A percentile compares a stretch with the other conserved stretches of the same genome.
Conservation (phyloP, 768 basidiomycete genomes). For the Lactifluus piperatus region DNA sequence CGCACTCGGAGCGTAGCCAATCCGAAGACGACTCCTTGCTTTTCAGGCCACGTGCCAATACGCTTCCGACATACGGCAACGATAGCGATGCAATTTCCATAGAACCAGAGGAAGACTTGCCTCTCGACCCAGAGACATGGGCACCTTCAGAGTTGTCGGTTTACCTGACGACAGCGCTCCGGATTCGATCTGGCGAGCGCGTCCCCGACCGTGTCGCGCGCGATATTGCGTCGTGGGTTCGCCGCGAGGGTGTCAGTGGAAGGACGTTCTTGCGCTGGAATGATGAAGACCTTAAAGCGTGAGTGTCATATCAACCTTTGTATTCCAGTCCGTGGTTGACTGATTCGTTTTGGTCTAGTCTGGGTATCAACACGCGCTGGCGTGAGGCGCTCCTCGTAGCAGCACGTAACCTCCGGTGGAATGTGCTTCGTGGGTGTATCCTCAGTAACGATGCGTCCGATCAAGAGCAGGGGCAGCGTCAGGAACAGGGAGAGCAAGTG, state of each 20-base stretch:
- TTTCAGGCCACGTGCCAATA: constrained; percentile 33
- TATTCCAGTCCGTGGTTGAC: not conserved
- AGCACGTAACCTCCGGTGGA: constrained; percentile 48
- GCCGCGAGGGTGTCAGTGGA: constrained; percentile 44
- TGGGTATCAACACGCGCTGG: constrained; percentile 43
- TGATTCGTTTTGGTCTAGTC: constrained; percentile 25
- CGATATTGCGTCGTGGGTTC: constrained; percentile 45
- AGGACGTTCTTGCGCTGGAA: constrained; percentile 51
- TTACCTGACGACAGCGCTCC: constrained; percentile 43
- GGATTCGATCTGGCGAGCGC: constrained; percentile 27
- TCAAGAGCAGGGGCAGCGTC: constrained; percentile 9
- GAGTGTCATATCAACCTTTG: constrained; percentile 23
- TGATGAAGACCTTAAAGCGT: constrained; percentile 51
- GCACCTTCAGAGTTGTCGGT: constrained; percentile 44
- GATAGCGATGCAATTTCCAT: constrained; percentile 6
- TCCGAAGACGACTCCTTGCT: constrained; percentile 15
- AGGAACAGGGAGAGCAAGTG: not conserved
- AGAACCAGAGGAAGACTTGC: constrained; percentile 29
- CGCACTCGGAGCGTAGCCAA: constrained; percentile 2
- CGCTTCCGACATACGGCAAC: constrained; percentile 28
- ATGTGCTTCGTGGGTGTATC: constrained; percentile 48
- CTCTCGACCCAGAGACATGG: constrained; percentile 60
- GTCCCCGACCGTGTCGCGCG: constrained; percentile 32
- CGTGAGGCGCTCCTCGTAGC: constrained; percentile 44
- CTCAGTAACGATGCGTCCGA: constrained; percentile 31